Evolutionary conservation across 805 yeast species (phyloP), one percentile per base, ranked within the genome.

Genomic region (Nakazawaea pomicola): DNA sequence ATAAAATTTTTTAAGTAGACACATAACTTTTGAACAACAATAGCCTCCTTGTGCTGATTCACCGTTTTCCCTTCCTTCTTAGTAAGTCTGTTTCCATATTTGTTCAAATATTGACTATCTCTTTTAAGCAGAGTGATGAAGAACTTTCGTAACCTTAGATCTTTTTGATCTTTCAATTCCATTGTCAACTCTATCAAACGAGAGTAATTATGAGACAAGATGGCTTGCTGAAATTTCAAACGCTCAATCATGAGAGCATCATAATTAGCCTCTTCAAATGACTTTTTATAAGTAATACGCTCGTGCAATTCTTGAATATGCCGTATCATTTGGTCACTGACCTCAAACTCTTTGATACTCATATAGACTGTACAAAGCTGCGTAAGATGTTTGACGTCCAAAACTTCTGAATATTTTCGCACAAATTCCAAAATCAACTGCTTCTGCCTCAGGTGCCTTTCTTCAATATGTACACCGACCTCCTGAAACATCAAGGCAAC

Each of bases 21-120:
- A 29, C 36, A 36, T 10, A 41, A 29, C 14, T 41, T 41, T 11
- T 35, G 33, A 15, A 41, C 39, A n/a, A 40, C 43, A n/a, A 40
- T 10, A 3, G 39, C 19, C 20, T 40, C 43, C 18, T 40, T 40
- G 15, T 4, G 7, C 12, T 32, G 27, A 18, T 5, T 12, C 7
- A 15, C 29, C 10, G 19, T 20, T 29, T 34, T 21, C 6, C 6
- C 11, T 18, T 20, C 27, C 7, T 4, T 2, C 12, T 7, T 4
- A 17, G 28, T 31, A 8, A 40, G 14, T 30, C 19, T 40, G 10
- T 8, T 11, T 12, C 11, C 17, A n/a, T 29, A 16, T 17, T 40
- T 40, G 15, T 34, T 15, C 30, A 40, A 29, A 16, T 29, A 40
- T 18, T 40, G 17, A 11, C 29, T 9, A 24, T 40, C 43, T 19